phyloP scores from a whole-genome alignment of 371 early-diverging fungal species.

The Rhizopus sp. region DNA sequence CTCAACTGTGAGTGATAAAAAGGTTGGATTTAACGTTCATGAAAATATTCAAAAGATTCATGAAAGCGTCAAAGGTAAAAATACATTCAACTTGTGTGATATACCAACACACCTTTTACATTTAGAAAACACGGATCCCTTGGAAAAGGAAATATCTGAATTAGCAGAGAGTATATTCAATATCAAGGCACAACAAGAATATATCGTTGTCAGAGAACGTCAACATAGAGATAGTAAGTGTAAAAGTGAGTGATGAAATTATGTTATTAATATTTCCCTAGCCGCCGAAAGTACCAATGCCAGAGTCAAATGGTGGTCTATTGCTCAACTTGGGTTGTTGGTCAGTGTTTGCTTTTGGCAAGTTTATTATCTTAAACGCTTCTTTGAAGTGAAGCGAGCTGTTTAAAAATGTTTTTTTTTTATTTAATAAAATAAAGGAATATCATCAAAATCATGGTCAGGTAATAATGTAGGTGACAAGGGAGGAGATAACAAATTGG shows the following conservation, averaged over 20 bases:
- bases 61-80: slow-evolving; percentile 36
- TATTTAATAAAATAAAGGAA: slow-evolving; percentile 18
- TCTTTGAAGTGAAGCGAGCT: slow-evolving; percentile 78
- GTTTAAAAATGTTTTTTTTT: slow-evolving; percentile 50
- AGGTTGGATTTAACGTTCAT: slow-evolving; percentile 56
- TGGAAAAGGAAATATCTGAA: slow-evolving; percentile 68
- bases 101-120: background rate
- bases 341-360: slow-evolving; percentile 71
- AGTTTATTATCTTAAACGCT: slow-evolving; percentile 71
- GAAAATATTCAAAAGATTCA: slow-evolving; percentile 45
- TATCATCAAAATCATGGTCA: slow-evolving; percentile 19
- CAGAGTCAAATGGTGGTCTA: slow-evolving; percentile 80
- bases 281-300: slow-evolving; percentile 77
- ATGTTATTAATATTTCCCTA: slow-evolving; percentile 21
- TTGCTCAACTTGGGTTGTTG: slow-evolving; percentile 64
- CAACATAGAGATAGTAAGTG: slow-evolving; percentile 72
- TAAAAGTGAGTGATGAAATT: background rate
- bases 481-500: slow-evolving; percentile 18
- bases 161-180: slow-evolving; percentile 66
- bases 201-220: slow-evolving; percentile 69
- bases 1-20: slow-evolving; percentile 53
- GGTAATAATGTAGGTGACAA: slow-evolving; percentile 18
- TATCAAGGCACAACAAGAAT: slow-evolving; percentile 76
- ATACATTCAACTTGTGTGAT: background rate
- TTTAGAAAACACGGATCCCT: slow-evolving; percentile 56